Conservation (phyloP, 129 eudicot genomes). For the Solidago caesia region DNA sequence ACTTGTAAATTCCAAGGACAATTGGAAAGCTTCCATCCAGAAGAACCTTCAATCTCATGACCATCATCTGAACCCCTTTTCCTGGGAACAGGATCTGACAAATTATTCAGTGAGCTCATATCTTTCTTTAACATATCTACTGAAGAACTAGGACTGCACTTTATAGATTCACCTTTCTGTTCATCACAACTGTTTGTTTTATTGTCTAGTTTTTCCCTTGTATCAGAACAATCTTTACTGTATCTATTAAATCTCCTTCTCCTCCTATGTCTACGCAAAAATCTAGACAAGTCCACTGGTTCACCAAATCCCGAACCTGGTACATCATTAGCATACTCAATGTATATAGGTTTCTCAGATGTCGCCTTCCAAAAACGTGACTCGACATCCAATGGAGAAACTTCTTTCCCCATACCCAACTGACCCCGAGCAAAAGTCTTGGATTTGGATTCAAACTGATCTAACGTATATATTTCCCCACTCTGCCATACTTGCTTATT, state of each 20-base stretch:
- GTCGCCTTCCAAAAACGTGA: constrained; percentile 83
- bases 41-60: constrained; percentile 66
- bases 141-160: constrained; percentile 26
- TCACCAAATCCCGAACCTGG: constrained; percentile 96
- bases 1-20: constrained; percentile 98
- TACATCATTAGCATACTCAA: constrained; percentile 97
- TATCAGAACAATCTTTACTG: constrained; percentile 5
- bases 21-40: constrained; percentile 96
- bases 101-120: constrained; percentile 23
- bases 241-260: constrained; percentile 48
- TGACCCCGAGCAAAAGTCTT: constrained; percentile 65
- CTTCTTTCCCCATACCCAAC: constrained; percentile 61
- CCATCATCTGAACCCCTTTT: constrained; percentile 30
- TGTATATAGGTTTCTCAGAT: constrained; percentile 72
- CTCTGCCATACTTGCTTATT: constrained; percentile 99
- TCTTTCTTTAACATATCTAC: constrained; percentile 35
- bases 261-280: constrained; percentile 39
- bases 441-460: constrained; percentile 86
- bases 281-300: constrained; percentile 52
- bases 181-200: constrained; percentile 30
- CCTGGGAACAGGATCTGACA: constrained; percentile 31
- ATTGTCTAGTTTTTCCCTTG: neutral
- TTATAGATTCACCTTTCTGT: constrained; percentile 31
- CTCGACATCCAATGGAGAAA: constrained; percentile 63
- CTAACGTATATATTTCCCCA: constrained; percentile 86